A percentile compares a stretch with the other conserved stretches of the same genome.
These are phyloP conservation scores for Eremothecium coryli DNA, from an alignment of 1,139 yeast species.

Conservation along the genomic window DNA sequence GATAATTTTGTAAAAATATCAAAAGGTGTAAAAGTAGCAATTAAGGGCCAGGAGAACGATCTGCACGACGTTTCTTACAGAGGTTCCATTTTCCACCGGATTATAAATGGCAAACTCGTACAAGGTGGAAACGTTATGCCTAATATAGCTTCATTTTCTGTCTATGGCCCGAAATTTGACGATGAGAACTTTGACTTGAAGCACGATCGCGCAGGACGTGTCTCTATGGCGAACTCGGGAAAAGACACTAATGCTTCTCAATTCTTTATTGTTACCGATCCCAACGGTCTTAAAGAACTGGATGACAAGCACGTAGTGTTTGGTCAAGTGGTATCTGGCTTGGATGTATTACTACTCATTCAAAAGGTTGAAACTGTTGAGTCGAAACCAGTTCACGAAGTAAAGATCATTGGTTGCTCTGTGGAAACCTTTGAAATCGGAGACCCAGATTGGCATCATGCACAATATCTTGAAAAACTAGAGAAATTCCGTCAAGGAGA, in stretches of 20 bases:
- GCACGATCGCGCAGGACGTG: constrained; percentile 60
- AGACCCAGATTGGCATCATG: constrained; percentile 14
- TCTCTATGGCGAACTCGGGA: constrained; percentile 72
- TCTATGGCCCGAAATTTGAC: constrained; percentile 52
- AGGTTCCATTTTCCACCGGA: constrained; percentile 54
- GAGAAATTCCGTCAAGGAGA: constrained; percentile 18
- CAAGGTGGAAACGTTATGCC: constrained; percentile 81
- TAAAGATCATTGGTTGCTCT: constrained; percentile 33
- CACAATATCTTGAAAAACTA: constrained; percentile 15
- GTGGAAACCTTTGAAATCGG: constrained; percentile 15
- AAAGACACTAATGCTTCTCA: constrained; percentile 69
- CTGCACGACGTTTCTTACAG: constrained; percentile 53
- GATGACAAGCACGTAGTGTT: constrained; percentile 63
- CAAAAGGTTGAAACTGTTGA: constrained; percentile 41
- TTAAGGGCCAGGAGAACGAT: constrained; percentile 35
- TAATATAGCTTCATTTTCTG: constrained; percentile 77
- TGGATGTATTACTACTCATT: constrained; percentile 45
- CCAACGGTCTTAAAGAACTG: constrained; percentile 57
- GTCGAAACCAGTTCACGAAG: constrained; percentile 36
- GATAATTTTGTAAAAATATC: constrained; percentile 56
- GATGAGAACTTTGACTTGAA: constrained; percentile 60
- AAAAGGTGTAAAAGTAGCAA: constrained; percentile 40
- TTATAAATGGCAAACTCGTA: constrained; percentile 56
- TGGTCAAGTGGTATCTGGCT: constrained; percentile 63
- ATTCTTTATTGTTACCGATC: constrained; percentile 55